These are phyloP conservation scores for Lentithecium fluviatile DNA, from an alignment of 495 filamentous ascomycete genomes.

Conservation along the genomic window DNA sequence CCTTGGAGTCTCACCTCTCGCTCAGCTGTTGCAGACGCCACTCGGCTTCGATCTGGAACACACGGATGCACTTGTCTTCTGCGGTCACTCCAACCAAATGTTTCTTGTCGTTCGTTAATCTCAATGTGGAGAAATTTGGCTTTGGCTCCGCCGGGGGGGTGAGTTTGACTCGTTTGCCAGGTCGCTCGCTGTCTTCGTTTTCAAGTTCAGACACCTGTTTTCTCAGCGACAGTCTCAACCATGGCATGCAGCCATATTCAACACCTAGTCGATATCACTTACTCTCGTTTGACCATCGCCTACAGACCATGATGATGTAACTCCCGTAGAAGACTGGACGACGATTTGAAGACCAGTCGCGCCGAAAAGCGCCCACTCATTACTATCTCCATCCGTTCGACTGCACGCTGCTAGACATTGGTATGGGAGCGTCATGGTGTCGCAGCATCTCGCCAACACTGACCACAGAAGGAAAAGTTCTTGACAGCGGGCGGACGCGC, in stretches of 20 bases:
- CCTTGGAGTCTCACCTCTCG: constrained; percentile 57
- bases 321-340: constrained; percentile 55
- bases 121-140: constrained; percentile 40
- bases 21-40: constrained; percentile 67
- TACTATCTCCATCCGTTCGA: constrained; percentile 35
- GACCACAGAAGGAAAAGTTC: background rate
- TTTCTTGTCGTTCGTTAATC: constrained; percentile 57
- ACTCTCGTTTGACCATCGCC: constrained; percentile 11
- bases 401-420: constrained; percentile 52
- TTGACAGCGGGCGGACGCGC: background rate
- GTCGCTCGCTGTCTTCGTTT: constrained; percentile 43
- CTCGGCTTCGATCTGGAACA: constrained; percentile 64
- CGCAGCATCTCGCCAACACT: background rate
- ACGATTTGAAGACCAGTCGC: constrained; percentile 55
- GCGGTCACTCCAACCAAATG: constrained; percentile 75
- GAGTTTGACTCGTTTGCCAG: constrained; percentile 55
- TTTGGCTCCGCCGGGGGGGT: constrained; percentile 33
- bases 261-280: background rate
- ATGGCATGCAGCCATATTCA: too few species aligned
- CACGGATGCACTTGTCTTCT: constrained; percentile 86
- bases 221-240: constrained; percentile 3
- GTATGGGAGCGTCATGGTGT: constrained; percentile 48
- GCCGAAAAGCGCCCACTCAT: constrained; percentile 51
- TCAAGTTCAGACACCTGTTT: constrained; percentile 28
- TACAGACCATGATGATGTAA: constrained; percentile 37